These are phyloP conservation scores for Chimonanthus salicifolius DNA, from an alignment of 164 flowering plant species.

Conservation along the genomic window DNA sequence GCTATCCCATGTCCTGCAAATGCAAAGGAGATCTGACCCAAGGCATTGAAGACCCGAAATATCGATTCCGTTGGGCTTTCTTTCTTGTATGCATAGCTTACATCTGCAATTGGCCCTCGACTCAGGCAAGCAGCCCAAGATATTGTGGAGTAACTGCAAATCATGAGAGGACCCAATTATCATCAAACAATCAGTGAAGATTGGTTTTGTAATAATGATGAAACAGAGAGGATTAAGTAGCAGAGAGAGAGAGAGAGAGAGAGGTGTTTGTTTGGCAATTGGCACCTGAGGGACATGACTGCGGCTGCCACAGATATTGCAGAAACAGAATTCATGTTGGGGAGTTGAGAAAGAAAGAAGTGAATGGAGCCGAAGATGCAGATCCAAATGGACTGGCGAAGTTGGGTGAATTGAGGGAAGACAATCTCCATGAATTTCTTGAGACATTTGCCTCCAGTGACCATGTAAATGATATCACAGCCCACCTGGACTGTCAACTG, in stretches of 20 bases:
- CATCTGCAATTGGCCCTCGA: constrained; percentile 37
- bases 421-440: constrained; percentile 48
- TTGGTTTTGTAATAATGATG: background rate
- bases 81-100: constrained; percentile 27
- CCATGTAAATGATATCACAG: constrained; percentile 55
- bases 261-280: background rate
- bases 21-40: constrained; percentile 60
- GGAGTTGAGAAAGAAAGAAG: constrained; percentile 51
- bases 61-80: constrained; percentile 21
- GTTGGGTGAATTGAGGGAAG: constrained; percentile 22
- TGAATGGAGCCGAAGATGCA: constrained; percentile 50
- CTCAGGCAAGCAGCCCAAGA: constrained; percentile 43
- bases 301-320: constrained; percentile 61
- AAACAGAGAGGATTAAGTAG: constrained; percentile 3
- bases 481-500: constrained; percentile 54
- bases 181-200: no score
- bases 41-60: constrained; percentile 41
- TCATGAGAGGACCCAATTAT: background rate
- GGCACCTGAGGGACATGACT: constrained; percentile 60
- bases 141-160: constrained; percentile 44
- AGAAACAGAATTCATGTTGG: constrained; percentile 56
- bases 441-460: constrained; percentile 55
- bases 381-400: constrained; percentile 51
- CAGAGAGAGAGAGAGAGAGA: background rate
- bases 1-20: constrained; percentile 71